These are phyloP conservation scores for Colletotrichum sansevieriae DNA, from an alignment of 2,329 filamentous ascomycete genomes.

Conservation along the genomic window DNA sequence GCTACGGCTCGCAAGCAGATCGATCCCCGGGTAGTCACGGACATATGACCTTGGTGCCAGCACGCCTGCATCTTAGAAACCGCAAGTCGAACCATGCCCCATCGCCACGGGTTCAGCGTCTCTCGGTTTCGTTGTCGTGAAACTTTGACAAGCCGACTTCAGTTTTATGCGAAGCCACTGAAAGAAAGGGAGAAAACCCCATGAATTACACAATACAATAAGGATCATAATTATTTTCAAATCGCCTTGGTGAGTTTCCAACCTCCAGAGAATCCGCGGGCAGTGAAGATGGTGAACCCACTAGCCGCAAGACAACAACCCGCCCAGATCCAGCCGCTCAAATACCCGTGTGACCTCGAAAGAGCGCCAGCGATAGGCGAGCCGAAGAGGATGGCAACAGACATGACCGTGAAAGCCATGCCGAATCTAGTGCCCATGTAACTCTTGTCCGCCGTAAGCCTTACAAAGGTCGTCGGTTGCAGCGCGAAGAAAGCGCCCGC, in stretches of 20 bases:
- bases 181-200: too few species aligned
- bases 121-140: too few species aligned
- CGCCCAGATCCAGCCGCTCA: conserved; percentile 40
- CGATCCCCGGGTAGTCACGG: conserved; percentile 7
- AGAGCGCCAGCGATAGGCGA: conserved; percentile 50
- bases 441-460: conserved; percentile 48
- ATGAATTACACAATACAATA: background rate
- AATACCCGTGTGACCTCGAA: conserved; percentile 35
- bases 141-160: too few species aligned
- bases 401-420: conserved; percentile 50
- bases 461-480: conserved; percentile 52
- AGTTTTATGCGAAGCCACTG: too few species aligned
- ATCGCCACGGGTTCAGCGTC: too few species aligned
- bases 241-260: conserved; percentile 32
- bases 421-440: conserved; percentile 57
- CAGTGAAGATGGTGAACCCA: conserved; percentile 7
- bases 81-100: too few species aligned
- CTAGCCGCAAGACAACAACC: conserved; percentile 36
- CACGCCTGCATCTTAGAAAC: too few species aligned
- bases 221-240: background rate
- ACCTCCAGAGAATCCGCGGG: conserved; percentile 26
- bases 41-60: background rate
- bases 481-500: conserved; percentile 54
- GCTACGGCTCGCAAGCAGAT: conserved; percentile 29
- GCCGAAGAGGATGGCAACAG: conserved; percentile 48